These are phyloP conservation scores for Wickerhamomyces sp. DNA, from an alignment of 1,139 yeast genomes.

Conservation along the genomic window DNA sequence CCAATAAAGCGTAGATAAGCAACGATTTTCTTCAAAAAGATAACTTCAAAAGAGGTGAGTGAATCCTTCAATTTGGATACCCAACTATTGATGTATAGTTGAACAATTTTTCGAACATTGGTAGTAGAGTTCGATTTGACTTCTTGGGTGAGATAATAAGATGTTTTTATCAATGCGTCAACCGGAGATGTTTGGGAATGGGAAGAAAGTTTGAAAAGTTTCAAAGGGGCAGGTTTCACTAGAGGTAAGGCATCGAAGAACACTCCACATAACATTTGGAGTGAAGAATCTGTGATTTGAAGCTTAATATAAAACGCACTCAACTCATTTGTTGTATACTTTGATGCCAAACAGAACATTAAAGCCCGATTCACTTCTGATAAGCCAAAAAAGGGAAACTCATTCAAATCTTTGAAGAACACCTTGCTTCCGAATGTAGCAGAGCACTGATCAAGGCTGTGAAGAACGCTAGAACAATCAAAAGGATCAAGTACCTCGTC, in stretches of 20 bases:
- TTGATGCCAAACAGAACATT: slow-evolving; percentile 17
- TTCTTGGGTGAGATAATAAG: slow-evolving; percentile 28
- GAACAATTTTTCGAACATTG: slow-evolving; percentile 25
- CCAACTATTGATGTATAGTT: slow-evolving; percentile 27
- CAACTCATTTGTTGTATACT: slow-evolving; percentile 15
- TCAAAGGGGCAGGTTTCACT: slow-evolving; percentile 9
- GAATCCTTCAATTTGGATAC: slow-evolving; percentile 14
- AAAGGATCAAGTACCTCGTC: slow-evolving; percentile 10
- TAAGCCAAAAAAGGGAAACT: slow-evolving; percentile 4
- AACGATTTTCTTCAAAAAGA: slow-evolving; percentile 30
- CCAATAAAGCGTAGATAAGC: slow-evolving; percentile 35
- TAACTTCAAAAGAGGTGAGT: slow-evolving; percentile 28
- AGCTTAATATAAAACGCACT: slow-evolving; percentile 16
- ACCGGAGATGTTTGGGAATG: slow-evolving; percentile 11
- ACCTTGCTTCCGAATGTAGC: slow-evolving; percentile 7
- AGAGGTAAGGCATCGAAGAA: slow-evolving; percentile 15
- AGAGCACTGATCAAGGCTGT: slow-evolving; percentile 13
- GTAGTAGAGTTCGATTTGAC: slow-evolving; percentile 24
- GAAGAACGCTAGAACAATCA: slow-evolving; percentile 8
- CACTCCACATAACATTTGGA: slow-evolving; percentile 21
- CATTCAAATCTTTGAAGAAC: slow-evolving; percentile 5
- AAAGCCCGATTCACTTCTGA: slow-evolving; percentile 15
- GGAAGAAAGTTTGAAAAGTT: slow-evolving; percentile 1
- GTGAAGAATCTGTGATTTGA: slow-evolving; percentile 16
- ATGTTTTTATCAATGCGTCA: slow-evolving; percentile 27